Evolutionary conservation across 352 stramenopile species (phyloP), one percentile per base, ranked within the genome.

Genomic region (Phytophthora pinifolia): DNA sequence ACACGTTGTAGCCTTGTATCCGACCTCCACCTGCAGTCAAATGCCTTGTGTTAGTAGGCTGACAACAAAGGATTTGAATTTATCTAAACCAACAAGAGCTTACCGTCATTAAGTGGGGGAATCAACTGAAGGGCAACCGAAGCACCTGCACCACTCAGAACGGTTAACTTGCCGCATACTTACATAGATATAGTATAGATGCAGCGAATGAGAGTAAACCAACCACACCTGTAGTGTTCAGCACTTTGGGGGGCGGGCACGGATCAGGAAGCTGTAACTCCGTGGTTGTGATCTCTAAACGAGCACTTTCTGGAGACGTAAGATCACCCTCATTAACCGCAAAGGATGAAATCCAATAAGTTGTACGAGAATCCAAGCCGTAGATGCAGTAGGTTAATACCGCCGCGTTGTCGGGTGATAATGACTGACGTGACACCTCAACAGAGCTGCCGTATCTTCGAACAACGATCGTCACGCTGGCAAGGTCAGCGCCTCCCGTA

Each of bases 1-100:
- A 89, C n/a, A 88, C 68, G 0, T 83, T 52, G 32, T 81, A 89
- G 14, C 74, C 71, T 39, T 49, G 65, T 25, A 89, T 83, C 6
- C 59, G 52, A 35, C 65, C 70, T 10, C 76, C 78, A 47, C 78
- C 78, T 85, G 44, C 15, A 1, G 6, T 49, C 25, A 52, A 32
- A 31, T 5, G 5, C 9, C 1, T 8, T 35, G 32, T 14, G 13
- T 59, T 53, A 60, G 8, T 30, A 34, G 46, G 4, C 22, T 7
- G 9, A 31, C 22, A 53, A 13, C 1, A 46, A 15, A 33, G 3
- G n/a, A 49, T 31, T 6, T 12, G 9, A 22, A 17, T 39, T 27
- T 27, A 3, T 27, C 20, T 6, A 27, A 27, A 27, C n/a, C 9
- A 42, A 35, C 1, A 9, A 13, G 15, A 18, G 8, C 27, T 15